Conservation (phyloP, 2,329 filamentous ascomycete species). For the Sarocladium brachiariae region DNA sequence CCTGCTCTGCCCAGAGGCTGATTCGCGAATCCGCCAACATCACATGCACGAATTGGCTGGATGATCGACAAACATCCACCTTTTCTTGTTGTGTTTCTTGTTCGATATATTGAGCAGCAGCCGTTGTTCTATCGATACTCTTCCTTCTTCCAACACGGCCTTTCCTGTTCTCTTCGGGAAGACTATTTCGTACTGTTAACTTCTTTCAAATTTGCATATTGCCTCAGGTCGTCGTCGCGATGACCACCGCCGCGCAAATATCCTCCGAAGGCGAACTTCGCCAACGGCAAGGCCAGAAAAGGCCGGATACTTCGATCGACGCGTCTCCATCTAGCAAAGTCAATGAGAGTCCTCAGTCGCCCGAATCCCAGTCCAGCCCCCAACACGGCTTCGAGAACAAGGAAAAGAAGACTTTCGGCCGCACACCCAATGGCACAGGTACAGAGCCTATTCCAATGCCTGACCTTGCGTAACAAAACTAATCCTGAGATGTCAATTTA, state of each 20-base stretch:
- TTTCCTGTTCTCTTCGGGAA: background rate
- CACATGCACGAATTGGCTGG: background rate
- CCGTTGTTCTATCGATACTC: background rate
- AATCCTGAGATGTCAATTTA: background rate
- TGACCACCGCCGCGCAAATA: constrained; percentile 3
- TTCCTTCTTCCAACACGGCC: background rate
- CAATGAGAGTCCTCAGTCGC: constrained; percentile 12
- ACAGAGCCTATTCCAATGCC: constrained; percentile 24
- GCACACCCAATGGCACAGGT: constrained; percentile 88
- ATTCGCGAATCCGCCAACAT: background rate
- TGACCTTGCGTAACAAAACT: background rate
- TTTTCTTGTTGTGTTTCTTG: background rate
- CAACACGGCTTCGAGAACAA: constrained; percentile 18
- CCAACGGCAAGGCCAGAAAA: constrained; percentile 11
- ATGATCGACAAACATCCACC: background rate
- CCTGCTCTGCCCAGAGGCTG: constrained; percentile 3
- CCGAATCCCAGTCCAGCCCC: constrained; percentile 10
- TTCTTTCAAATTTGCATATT: background rate
- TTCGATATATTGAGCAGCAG: no score
- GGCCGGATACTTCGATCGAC: background rate
- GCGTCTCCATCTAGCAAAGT: no score
- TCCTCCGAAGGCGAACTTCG: constrained; percentile 10
- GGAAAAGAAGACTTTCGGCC: constrained; percentile 74
- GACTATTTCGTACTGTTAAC: background rate
- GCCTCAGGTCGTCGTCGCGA: background rate